Evolutionary conservation across 73 alveolate species (phyloP), one percentile per base, ranked within the genome.

Genomic region (Paramecium caudatum): DNA sequence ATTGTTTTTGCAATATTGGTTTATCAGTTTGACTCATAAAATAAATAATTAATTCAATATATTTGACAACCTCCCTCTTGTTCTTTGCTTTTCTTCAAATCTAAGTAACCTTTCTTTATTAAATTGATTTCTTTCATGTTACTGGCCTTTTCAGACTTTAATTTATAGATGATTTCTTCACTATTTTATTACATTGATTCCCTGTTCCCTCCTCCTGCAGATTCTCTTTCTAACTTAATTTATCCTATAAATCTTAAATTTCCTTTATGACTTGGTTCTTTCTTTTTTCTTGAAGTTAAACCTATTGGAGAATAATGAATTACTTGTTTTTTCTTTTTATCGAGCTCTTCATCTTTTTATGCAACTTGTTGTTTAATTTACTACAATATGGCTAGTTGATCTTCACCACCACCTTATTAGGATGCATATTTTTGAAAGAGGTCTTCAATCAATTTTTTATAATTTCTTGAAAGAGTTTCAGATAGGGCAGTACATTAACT

Each of bases 1-100:
- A 25, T 21, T 74, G 15, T 15, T 74, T 19, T 47, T 74, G n/a
- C 34, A 65, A 65, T 43, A 65, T 33, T 0, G 83, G 83, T n/a
- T n/a, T n/a, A 10, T 30, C 47, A 32, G 48, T 43, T 65, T 33
- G 39, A 65, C 39, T 65, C 83, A 65, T 65, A 16, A 30, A 32
- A 25, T 13, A 25, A 17, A 13, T 46, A 13, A 21, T 3, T 55
- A 21, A 23, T 55, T 39, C 80, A 55, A 12, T 55, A 10, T 2
- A 55, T 55, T 4, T 2, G 9, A 10, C 45, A 55, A 27, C 80
- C 80, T 0, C 30, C 80, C 12, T 55, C 80, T 8, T 55, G 23
- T 21, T 55, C 30, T 23, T 12, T 16, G 30, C 23, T 37, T 7
- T 55, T 43, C 30, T 25, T 55, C 30, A 55, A 23, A 55, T 12